Percentiles rank a stretch among this genome's conserved stretches.
Evolutionary conservation across 805 yeast genomes (phyloP).

Genomic region (Lipomyces lipofer): DNA sequence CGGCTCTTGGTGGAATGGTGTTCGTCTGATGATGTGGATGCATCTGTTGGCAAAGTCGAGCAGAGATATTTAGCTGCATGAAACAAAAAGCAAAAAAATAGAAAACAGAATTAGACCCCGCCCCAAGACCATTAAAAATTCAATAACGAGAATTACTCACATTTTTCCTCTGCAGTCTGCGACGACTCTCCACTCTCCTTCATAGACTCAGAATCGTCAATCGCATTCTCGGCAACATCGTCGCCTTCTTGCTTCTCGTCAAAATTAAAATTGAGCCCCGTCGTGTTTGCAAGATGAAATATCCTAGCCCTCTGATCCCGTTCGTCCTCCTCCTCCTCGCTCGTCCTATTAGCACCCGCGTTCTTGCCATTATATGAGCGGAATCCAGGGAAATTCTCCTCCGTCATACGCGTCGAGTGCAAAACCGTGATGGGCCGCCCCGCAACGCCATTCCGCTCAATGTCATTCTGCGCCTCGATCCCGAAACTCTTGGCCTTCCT

Average conservation of each 20-base stretch:
- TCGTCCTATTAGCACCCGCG: background rate
- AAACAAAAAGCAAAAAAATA: too few species aligned
- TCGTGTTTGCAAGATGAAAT: background rate
- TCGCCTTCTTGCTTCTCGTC: conserved; percentile 4
- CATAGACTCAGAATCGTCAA: conserved; percentile 28
- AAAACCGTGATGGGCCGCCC: conserved; percentile 20
- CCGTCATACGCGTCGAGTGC: conserved; percentile 21
- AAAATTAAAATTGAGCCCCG: background rate
- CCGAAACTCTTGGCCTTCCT: conserved; percentile 75
- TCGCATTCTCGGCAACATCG: conserved; percentile 40
- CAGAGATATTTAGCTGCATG: too few species aligned
- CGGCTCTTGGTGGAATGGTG: too few species aligned
- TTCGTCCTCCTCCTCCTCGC: background rate
- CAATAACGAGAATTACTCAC: too few species aligned
- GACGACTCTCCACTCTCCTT: conserved; percentile 11
- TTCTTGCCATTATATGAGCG: background rate
- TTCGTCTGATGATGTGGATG: too few species aligned
- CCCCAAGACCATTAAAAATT: too few species aligned
- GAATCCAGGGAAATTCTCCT: conserved; percentile 20
- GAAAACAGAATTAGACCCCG: too few species aligned
- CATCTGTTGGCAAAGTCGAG: too few species aligned
- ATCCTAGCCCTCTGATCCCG: background rate
- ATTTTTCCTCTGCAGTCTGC: background rate
- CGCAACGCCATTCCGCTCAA: conserved; percentile 15
- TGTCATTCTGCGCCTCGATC: conserved; percentile 6